Conservation (phyloP, 2,329 filamentous ascomycete genomes). For the Zymoseptoria passerinii region DNA sequence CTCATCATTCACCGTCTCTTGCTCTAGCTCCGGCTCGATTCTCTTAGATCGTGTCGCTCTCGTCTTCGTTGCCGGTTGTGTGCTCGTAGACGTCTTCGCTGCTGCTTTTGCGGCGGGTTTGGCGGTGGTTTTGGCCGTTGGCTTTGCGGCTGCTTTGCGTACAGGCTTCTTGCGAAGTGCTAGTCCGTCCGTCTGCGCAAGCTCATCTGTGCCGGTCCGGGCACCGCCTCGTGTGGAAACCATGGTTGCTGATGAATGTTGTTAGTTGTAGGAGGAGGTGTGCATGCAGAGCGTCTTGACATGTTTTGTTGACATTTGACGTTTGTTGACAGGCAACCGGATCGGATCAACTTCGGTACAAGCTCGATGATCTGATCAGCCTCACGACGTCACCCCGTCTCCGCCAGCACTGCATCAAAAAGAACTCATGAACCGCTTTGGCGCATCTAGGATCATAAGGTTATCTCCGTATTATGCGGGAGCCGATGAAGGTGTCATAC, state of each 20-base stretch:
- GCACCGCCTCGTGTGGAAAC: conserved; percentile 29
- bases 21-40: conserved; percentile 5
- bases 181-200: not conserved
- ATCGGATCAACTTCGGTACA: no score
- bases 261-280: not conserved
- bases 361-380: no score
- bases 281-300: not conserved
- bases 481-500: not conserved
- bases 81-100: conserved; percentile 4
- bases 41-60: conserved; percentile 19
- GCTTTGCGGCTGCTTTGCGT: conserved; percentile 24
- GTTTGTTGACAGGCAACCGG: not conserved
- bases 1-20: conserved; percentile 6
- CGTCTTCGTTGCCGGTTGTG: conserved; percentile 4
- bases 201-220: conserved; percentile 17
- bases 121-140: conserved; percentile 2
- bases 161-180: conserved; percentile 29
- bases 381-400: not conserved
- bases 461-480: not conserved
- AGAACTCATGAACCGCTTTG: not conserved
- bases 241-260: conserved; percentile 19
- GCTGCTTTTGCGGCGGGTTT: conserved; percentile 1
- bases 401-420: not conserved
- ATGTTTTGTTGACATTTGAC: not conserved
- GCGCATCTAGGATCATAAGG: not conserved